Conservation (phyloP, 2,329 filamentous ascomycete genomes). For the Paramyrothecium sp. region DNA sequence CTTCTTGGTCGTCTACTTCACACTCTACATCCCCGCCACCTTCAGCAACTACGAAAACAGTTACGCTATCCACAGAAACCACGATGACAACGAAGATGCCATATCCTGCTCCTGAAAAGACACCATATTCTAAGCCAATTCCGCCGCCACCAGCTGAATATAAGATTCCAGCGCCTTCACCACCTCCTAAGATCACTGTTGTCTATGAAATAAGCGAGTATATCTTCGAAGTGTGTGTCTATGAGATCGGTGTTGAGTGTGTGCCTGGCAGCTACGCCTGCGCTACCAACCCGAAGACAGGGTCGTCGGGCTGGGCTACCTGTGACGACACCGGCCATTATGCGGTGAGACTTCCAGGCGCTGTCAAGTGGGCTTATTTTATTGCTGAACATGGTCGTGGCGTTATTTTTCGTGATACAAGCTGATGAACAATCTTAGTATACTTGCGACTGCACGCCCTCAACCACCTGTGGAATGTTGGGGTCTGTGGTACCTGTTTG, state of each 20-base stretch:
- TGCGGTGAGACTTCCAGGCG: not conserved
- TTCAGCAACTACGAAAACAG: not conserved
- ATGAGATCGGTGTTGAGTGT: not conserved
- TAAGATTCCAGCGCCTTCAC: not conserved
- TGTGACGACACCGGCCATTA: not conserved
- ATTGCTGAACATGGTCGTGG: no score
- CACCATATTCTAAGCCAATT: not conserved
- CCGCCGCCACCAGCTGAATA: not conserved
- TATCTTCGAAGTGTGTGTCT: not conserved
- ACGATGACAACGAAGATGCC: not conserved
- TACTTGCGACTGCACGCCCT: not conserved
- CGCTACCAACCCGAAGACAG: not conserved
- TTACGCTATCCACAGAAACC: not conserved
- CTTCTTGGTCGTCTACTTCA: not conserved
- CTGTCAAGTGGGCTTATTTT: no score
- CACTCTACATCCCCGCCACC: not conserved
- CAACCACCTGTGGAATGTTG: not conserved
- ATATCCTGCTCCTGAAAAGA: not conserved
- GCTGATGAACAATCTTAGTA: not conserved
- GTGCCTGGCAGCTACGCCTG: not conserved
- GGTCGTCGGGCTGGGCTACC: not conserved
- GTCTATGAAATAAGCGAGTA: not conserved
- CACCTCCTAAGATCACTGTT: not conserved
- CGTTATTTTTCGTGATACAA: not conserved
- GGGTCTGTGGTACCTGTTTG: not conserved